Conservation (phyloP, 768 basidiomycete species). For the Psilocybe subaeruginosa region DNA sequence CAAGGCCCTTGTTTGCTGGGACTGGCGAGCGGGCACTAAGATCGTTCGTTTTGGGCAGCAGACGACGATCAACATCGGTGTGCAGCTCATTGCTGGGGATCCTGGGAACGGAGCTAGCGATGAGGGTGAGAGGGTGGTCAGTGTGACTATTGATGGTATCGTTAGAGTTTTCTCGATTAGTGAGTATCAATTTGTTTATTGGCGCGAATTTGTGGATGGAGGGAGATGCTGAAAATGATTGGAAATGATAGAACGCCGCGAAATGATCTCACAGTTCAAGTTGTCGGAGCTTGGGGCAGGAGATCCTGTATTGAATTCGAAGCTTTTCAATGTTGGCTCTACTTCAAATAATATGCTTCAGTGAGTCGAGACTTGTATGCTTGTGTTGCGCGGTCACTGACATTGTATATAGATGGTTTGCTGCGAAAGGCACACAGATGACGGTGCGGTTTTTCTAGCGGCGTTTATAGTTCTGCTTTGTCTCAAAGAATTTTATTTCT, state of each 20-base stretch:
- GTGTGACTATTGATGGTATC: constrained; percentile 91
- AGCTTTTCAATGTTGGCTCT: constrained; percentile 75
- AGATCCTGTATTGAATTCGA: constrained; percentile 68
- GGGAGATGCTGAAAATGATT: background rate
- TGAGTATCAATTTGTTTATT: constrained; percentile 38
- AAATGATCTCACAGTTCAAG: constrained; percentile 94
- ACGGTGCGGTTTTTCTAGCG: constrained; percentile 54
- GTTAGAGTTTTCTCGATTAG: constrained; percentile 91
- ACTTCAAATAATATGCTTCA: constrained; percentile 90
- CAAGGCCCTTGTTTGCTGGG: constrained; percentile 84
- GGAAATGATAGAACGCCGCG: constrained; percentile 50
- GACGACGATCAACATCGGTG: constrained; percentile 89
- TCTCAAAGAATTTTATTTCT: background rate
- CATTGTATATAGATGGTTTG: constrained; percentile 70
- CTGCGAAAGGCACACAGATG: constrained; percentile 88
- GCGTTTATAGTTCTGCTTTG: background rate
- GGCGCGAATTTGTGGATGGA: background rate
- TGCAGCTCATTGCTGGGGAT: constrained; percentile 72
- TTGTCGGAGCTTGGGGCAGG: constrained; percentile 73
- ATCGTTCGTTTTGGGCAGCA: constrained; percentile 92
- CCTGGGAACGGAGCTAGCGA: constrained; percentile 30
- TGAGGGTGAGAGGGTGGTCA: constrained; percentile 84
- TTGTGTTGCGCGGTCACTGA: background rate
- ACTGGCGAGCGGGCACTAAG: constrained; percentile 88
- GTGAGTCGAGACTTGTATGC: constrained; percentile 38